phyloP scores from a whole-genome alignment of 768 basidiomycete species.

The Phanerodontia chrysosporium region DNA sequence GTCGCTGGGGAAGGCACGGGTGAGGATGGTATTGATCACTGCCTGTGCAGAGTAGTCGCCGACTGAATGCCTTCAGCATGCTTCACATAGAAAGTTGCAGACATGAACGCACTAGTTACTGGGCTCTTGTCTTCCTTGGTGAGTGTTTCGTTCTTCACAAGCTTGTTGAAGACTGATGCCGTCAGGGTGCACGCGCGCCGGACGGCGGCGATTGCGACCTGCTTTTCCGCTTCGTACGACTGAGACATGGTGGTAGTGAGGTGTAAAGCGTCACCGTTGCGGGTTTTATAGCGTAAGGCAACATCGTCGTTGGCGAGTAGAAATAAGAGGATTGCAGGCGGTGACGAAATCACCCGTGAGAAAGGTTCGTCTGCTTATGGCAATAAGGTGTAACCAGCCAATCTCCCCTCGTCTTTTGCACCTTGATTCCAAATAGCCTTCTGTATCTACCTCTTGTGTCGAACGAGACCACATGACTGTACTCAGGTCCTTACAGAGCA shows the following conservation, averaged over 20 bases:
- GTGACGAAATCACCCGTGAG: neutral
- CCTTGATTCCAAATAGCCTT: neutral
- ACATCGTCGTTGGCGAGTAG: constrained; percentile 6
- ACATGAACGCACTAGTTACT: constrained; percentile 44
- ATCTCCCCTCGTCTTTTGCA: neutral
- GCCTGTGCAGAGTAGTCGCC: constrained; percentile 95
- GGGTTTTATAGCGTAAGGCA: neutral
- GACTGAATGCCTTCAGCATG: constrained; percentile 41
- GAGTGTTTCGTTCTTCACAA: constrained; percentile 81
- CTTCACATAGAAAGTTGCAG: neutral
- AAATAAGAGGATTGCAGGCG: neutral
- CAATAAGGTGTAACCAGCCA: neutral
- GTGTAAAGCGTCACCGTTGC: neutral
- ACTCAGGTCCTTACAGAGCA: no score
- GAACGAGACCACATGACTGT: no score
- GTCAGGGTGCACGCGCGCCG: constrained; percentile 83
- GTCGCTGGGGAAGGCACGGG: constrained; percentile 75
- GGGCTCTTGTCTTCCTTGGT: constrained; percentile 85
- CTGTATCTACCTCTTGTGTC: no score
- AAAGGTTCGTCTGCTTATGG: neutral
- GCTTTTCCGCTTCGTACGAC: constrained; percentile 62
- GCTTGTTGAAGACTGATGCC: constrained; percentile 77
- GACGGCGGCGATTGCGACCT: constrained; percentile 83
- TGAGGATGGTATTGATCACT: constrained; percentile 79
- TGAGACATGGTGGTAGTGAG: constrained; percentile 39